phyloP scores from a whole-genome alignment of 305 asterid species.

The Fraxinus sp. region DNA sequence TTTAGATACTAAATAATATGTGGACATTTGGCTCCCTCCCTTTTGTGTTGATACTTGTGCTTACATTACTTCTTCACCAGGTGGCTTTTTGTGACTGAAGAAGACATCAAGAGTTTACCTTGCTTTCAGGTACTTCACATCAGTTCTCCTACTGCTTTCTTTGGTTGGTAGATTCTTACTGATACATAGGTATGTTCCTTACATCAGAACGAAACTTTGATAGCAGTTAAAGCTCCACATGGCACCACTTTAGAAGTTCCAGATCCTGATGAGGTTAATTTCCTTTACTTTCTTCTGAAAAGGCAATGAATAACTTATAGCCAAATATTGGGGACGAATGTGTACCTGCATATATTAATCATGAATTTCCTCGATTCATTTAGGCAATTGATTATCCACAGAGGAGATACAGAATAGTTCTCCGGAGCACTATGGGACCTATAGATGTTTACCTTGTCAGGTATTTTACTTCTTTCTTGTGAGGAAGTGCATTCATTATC shows the following conservation, averaged over 20 bases:
- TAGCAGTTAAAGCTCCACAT: slow-evolving; percentile 43
- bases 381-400: slow-evolving; percentile 62
- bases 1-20: slow-evolving; percentile 1
- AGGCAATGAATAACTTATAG: background rate
- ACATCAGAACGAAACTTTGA: slow-evolving; percentile 70
- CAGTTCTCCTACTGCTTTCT: background rate
- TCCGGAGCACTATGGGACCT: background rate
- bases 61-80: background rate
- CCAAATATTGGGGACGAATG: background rate
- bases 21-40: background rate
- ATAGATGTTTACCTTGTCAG: slow-evolving; percentile 22
- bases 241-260: slow-evolving; percentile 94
- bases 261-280: slow-evolving; percentile 89
- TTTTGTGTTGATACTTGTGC: background rate
- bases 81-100: background rate
- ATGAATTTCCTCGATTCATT: background rate
- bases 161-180: background rate
- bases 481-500: background rate
- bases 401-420: background rate
- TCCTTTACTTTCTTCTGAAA: slow-evolving; percentile 14
- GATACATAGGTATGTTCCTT: slow-evolving; percentile 2
- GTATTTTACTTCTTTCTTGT: slow-evolving; percentile 32
- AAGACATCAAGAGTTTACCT: background rate
- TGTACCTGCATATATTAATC: background rate
- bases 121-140: background rate